Evolutionary conservation across 768 basidiomycete species (phyloP), one percentile per base, ranked within the genome.

Genomic region (Naganishia randhawae): DNA sequence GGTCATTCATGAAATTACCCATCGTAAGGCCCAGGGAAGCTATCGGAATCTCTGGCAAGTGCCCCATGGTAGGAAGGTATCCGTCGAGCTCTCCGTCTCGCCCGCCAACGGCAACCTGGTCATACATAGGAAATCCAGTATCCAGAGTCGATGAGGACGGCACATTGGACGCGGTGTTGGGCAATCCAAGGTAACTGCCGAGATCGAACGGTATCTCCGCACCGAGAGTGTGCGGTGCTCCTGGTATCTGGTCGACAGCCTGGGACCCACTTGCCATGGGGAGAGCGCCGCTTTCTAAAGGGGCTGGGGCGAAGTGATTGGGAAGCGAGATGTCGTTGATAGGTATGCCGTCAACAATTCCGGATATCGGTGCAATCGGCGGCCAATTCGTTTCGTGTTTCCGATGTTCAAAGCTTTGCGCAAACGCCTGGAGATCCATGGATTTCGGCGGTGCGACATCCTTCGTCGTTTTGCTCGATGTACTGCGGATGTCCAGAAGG

Each of bases 401-500:
- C 9, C 55, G 52, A 31, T 35, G 25, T 14, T 50, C 66, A n/a
- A 67, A 61, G 27, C 45, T 62, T 42, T 67, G 29, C 7, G 54
- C 54, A 19, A 55, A 67, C 6, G 55, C 55, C 16, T 67, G 53
- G 25, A 67, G 42, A 37, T 67, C 54, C 13, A 67, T 11, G 6
- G 54, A 16, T 37, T 45, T 45, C 14, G 63, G 54, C 17, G 63
- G 63, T 13, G 41, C 42, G 14, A 62, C 61, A 17, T 54, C 42
- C 33, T 41, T 54, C 39, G 66, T 41, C 10, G 66, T 50, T 22
- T 54, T 61, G 4, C 29, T 45, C 19, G 52, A 31, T 6, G 66
- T 63, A 27, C 32, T 63, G 37, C 68, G 65, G 33, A 67, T 69
- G 14, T 68, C 69, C 27, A 75, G 54, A 4, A 74, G 69, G 0